Evolutionary conservation across 176 grass and related monocot genomes (phyloP).

Genomic region (Poa pratensis): DNA sequence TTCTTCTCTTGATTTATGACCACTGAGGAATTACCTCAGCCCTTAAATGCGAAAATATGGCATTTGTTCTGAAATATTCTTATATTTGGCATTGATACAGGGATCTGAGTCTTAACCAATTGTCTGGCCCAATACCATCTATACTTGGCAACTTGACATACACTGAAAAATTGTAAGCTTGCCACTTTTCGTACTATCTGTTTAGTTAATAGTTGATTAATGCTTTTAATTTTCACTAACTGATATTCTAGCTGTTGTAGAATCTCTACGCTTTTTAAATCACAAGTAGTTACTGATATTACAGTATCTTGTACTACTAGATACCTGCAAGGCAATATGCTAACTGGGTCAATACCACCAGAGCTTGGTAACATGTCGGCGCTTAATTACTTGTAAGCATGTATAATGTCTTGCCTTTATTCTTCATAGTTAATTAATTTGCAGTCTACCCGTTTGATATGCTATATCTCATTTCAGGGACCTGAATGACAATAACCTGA

Average conservation of each 20-base stretch:
- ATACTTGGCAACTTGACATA: constrained; percentile 98
- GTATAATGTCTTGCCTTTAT: background rate
- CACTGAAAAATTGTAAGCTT: constrained; percentile 95
- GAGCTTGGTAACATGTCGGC: constrained; percentile 94
- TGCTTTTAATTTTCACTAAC: background rate
- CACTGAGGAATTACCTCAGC: background rate
- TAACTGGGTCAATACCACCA: constrained; percentile 79
- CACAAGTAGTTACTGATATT: constrained; percentile 15
- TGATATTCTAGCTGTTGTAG: constrained; percentile 13
- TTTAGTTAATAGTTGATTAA: constrained; percentile 8
- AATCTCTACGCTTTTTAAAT: background rate
- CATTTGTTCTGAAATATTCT: constrained; percentile 14
- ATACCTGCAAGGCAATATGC: constrained; percentile 82
- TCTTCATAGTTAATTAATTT: background rate
- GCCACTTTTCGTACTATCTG: constrained; percentile 8
- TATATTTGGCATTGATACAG: constrained; percentile 37
- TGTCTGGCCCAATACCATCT: constrained; percentile 80
- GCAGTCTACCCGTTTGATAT: constrained; percentile 2
- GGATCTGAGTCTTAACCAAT: constrained; percentile 89
- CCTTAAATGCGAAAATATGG: background rate
- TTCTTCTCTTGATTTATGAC: constrained; percentile 34
- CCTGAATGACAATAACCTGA: constrained; percentile 84
- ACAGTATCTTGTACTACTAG: constrained; percentile 38
- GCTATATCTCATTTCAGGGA: constrained; percentile 60
- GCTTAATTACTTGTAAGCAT: constrained; percentile 90